Evolutionary conservation across 192 early-diverging fungal species (phyloP).

Genomic region (Coemansia biformis): DNA sequence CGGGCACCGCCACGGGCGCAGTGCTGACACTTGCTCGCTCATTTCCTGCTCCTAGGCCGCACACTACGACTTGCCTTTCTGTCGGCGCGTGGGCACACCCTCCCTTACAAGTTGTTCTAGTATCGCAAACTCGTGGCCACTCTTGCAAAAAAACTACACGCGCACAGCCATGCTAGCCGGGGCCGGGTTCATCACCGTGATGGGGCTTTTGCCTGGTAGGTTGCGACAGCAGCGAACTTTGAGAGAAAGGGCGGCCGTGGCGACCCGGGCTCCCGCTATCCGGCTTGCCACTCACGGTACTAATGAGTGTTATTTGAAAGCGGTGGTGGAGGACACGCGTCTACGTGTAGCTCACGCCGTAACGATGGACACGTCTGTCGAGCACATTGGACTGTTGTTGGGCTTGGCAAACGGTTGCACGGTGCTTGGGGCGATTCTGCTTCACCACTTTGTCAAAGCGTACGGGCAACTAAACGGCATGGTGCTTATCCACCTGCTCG

Average conservation of each 20-base stretch:
- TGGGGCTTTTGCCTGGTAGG: slow-evolving; percentile 43
- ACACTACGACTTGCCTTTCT: too few species aligned
- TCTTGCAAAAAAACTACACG: neutral
- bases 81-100: too few species aligned
- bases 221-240: neutral
- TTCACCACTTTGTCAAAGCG: slow-evolving; percentile 44
- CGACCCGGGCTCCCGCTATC: too few species aligned
- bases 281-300: neutral
- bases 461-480: slow-evolving; percentile 47
- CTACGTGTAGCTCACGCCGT: slow-evolving; percentile 49
- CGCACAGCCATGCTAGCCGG: slow-evolving; percentile 42
- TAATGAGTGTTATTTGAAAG: too few species aligned
- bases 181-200: slow-evolving; percentile 43
- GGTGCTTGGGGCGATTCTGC: slow-evolving; percentile 34
- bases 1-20: too few species aligned
- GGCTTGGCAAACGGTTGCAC: slow-evolving; percentile 43
- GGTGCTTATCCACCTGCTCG: slow-evolving; percentile 34
- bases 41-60: too few species aligned
- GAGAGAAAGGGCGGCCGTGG: neutral
- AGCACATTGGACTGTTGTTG: slow-evolving; percentile 45
- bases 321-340: too few species aligned
- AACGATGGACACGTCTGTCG: slow-evolving; percentile 33
- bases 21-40: too few species aligned
- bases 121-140: too few species aligned
- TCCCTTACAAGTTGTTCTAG: neutral